Conservation (phyloP, 495 filamentous ascomycete species). For the Annulohypoxylon moriforme region DNA sequence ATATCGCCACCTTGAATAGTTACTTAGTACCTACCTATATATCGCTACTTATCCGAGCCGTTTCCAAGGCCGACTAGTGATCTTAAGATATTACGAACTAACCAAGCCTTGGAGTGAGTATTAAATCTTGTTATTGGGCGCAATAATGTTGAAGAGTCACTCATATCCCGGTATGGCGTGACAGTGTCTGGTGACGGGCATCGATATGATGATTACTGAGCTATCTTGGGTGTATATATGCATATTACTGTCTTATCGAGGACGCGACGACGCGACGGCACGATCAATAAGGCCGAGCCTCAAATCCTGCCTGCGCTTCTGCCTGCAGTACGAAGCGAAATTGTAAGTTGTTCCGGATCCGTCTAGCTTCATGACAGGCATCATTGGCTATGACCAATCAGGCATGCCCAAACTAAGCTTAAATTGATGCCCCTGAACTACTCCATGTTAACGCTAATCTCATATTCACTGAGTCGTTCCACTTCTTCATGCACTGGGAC, state of each 20-base stretch:
- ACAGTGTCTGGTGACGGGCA: background rate
- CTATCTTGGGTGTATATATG: background rate
- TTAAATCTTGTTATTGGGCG: background rate
- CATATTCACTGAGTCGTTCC: slow-evolving; percentile 28
- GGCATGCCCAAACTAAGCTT: slow-evolving; percentile 13
- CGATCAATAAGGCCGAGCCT: slow-evolving; percentile 13
- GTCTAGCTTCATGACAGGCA: slow-evolving; percentile 25
- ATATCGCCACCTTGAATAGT: too few relatives aligned
- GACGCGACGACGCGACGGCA: background rate
- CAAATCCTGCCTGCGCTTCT: slow-evolving; percentile 21
- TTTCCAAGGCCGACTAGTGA: too few relatives aligned
- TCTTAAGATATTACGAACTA: too few relatives aligned
- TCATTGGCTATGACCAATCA: slow-evolving; percentile 21
- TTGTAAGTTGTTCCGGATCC: slow-evolving; percentile 4
- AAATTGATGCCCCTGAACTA: slow-evolving; percentile 18
- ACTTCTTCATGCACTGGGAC: slow-evolving; percentile 24
- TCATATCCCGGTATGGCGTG: background rate
- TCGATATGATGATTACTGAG: background rate
- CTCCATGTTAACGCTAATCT: slow-evolving; percentile 17
- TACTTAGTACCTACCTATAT: too few relatives aligned
- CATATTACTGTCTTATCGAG: too few relatives aligned
- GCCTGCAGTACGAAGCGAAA: slow-evolving; percentile 12
- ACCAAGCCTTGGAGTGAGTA: too few relatives aligned
- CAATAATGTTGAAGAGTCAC: background rate
- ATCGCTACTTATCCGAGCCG: too few relatives aligned